Conservation (phyloP, 192 early-diverging fungal genomes). For the Coemansia sp. region DNA sequence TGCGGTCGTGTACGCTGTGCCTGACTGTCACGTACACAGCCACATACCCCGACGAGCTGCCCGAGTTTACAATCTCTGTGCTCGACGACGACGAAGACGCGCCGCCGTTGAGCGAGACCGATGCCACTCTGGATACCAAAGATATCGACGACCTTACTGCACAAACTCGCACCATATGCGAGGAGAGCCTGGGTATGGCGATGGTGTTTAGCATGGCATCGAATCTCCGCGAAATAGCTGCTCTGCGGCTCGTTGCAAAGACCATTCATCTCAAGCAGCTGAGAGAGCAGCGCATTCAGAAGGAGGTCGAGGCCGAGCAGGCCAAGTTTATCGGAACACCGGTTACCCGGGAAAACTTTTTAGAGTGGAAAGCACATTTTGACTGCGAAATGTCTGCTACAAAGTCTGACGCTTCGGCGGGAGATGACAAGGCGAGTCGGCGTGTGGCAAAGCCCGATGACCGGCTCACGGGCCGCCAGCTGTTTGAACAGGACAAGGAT, state of each 20-base stretch:
- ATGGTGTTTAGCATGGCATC: constrained; percentile 87
- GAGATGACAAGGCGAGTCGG: neutral
- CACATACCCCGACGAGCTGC: constrained; percentile 71
- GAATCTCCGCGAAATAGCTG: constrained; percentile 71
- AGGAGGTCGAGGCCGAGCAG: constrained; percentile 73
- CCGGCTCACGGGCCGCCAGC: constrained; percentile 71
- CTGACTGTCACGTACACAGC: constrained; percentile 68
- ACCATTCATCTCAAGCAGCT: constrained; percentile 53
- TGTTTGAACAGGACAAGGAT: constrained; percentile 88
- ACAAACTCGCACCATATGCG: constrained; percentile 39
- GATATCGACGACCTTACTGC: constrained; percentile 40
- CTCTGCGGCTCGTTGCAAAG: constrained; percentile 60
- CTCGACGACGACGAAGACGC: constrained; percentile 29
- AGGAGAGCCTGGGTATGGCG: constrained; percentile 84
- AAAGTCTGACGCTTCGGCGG: no score
- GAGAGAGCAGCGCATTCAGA: constrained; percentile 56
- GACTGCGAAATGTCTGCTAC: constrained; percentile 61
- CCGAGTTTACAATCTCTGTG: constrained; percentile 61
- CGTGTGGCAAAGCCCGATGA: constrained; percentile 40
- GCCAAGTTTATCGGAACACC: constrained; percentile 77
- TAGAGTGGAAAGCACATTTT: constrained; percentile 78
- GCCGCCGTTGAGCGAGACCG: constrained; percentile 32
- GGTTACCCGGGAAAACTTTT: constrained; percentile 76
- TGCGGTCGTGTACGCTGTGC: constrained; percentile 54
- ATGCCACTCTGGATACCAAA: constrained; percentile 44